Evolutionary conservation across 1,284 basidiomycete genomes (phyloP).

Genomic region (Moniliella sp.): DNA sequence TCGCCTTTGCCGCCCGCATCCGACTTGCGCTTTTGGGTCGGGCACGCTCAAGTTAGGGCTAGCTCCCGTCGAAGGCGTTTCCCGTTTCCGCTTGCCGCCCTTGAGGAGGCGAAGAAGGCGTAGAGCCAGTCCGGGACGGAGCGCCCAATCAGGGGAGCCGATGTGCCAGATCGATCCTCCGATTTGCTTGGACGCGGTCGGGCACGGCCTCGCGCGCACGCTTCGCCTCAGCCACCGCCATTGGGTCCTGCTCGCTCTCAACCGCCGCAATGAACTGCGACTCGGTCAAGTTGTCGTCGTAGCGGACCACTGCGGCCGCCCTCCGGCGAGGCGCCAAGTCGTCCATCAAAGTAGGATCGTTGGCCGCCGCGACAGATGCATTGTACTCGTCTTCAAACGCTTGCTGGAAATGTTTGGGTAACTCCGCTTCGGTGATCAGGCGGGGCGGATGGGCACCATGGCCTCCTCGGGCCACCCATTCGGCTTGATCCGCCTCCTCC

Average conservation of each 20-base stretch:
- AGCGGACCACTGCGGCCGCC: slow-evolving; percentile 63
- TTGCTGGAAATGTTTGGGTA: slow-evolving; percentile 72
- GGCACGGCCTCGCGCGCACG: slow-evolving; percentile 6
- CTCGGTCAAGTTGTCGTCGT: slow-evolving; percentile 80
- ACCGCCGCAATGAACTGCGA: slow-evolving; percentile 58
- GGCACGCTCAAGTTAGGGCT: slow-evolving; percentile 17
- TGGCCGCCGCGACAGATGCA: slow-evolving; percentile 34
- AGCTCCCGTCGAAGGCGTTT: slow-evolving; percentile 14
- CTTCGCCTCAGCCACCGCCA: slow-evolving; percentile 31
- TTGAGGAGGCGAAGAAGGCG: not conserved
- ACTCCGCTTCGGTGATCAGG: slow-evolving; percentile 67
- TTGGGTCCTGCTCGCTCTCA: slow-evolving; percentile 62
- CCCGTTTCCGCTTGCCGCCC: slow-evolving; percentile 10
- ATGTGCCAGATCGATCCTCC: slow-evolving; percentile 1
- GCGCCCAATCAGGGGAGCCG: not conserved
- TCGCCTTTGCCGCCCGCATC: slow-evolving; percentile 1
- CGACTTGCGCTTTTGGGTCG: slow-evolving; percentile 5
- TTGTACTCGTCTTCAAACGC: slow-evolving; percentile 38
- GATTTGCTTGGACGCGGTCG: not conserved
- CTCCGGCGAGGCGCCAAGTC: slow-evolving; percentile 52
- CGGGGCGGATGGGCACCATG: slow-evolving; percentile 44
- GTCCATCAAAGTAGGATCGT: too few relatives aligned
- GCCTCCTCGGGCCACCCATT: slow-evolving; percentile 55
- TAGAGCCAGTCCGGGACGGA: not conserved
- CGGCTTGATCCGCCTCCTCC: slow-evolving; percentile 47